Conservation (phyloP, 2,329 filamentous ascomycete species). For the Stachybotrys elegans region DNA sequence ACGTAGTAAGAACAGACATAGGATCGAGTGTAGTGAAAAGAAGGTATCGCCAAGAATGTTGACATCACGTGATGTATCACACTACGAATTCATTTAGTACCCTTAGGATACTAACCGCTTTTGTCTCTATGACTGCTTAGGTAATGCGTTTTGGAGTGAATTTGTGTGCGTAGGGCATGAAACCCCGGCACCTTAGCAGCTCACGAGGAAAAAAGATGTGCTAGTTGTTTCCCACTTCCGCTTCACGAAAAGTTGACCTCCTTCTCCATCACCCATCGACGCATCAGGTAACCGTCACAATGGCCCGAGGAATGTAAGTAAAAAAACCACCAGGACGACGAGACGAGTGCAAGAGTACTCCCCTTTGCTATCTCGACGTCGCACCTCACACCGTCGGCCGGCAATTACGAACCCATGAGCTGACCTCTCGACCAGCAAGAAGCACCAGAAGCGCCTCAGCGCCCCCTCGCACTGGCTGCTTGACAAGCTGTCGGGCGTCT, state of each 20-base stretch:
- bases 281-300: conserved; percentile 42
- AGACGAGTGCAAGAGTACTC: no score
- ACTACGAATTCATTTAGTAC: no score
- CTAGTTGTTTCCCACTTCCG: conserved; percentile 7
- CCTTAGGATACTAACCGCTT: no score
- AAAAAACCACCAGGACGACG: not conserved
- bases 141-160: no score
- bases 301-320: conserved; percentile 62
- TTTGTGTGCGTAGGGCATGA: conserved; percentile 26
- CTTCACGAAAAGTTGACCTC: not conserved
- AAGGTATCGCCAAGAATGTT: no score
- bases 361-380: no score
- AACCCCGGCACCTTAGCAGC: conserved; percentile 22
- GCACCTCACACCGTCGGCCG: no score
- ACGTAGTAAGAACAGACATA: no score
- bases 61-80: no score
- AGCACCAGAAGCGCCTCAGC: conserved; percentile 99
- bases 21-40: no score
- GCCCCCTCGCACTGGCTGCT: conserved; percentile 99
- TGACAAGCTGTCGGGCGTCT: conserved; percentile 97
- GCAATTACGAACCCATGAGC: no score
- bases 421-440: conserved; percentile 63
- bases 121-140: no score
- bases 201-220: conserved; percentile 25
- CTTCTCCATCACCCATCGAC: conserved; percentile 29